Evolutionary conservation across 805 yeast genomes (phyloP).

Genomic region (Kodamaea lidongshanica): DNA sequence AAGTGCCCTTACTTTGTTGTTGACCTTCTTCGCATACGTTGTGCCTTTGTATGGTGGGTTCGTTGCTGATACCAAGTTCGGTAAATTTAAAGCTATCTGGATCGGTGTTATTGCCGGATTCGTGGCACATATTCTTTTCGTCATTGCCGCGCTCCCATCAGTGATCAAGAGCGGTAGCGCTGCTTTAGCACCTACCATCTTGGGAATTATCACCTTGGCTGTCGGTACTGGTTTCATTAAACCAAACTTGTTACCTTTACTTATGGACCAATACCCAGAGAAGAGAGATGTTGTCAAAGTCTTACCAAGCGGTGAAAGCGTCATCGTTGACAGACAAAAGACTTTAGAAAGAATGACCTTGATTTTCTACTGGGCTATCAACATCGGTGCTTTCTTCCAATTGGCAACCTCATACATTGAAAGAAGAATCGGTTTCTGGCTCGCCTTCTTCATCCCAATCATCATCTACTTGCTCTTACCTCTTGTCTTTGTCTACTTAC

Average conservation of each 20-base stretch:
- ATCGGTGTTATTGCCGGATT: slow-evolving; percentile 44
- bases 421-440: slow-evolving; percentile 49
- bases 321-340: slow-evolving; percentile 46
- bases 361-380: slow-evolving; percentile 51
- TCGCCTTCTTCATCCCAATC: slow-evolving; percentile 46
- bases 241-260: slow-evolving; percentile 45
- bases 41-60: slow-evolving; percentile 50
- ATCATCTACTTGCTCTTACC: slow-evolving; percentile 28
- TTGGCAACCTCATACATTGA: slow-evolving; percentile 48
- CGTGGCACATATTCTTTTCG: slow-evolving; percentile 42
- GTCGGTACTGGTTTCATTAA: slow-evolving; percentile 50
- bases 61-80: slow-evolving; percentile 43
- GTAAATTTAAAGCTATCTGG: slow-evolving; percentile 45
- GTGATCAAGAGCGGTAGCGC: slow-evolving; percentile 28
- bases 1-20: slow-evolving; percentile 41
- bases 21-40: slow-evolving; percentile 45
- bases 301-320: slow-evolving; percentile 56
- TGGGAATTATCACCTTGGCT: slow-evolving; percentile 36
- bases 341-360: slow-evolving; percentile 37
- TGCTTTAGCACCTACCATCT: slow-evolving; percentile 33
- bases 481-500: slow-evolving; percentile 20
- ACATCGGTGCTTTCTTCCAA: slow-evolving; percentile 49
- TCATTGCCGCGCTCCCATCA: slow-evolving; percentile 43
- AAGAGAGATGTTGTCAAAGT: slow-evolving; percentile 53
- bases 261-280: slow-evolving; percentile 48